These are phyloP conservation scores for Arachnopeziza araneosa DNA, from an alignment of 2,329 filamentous ascomycete genomes.

Conservation along the genomic window DNA sequence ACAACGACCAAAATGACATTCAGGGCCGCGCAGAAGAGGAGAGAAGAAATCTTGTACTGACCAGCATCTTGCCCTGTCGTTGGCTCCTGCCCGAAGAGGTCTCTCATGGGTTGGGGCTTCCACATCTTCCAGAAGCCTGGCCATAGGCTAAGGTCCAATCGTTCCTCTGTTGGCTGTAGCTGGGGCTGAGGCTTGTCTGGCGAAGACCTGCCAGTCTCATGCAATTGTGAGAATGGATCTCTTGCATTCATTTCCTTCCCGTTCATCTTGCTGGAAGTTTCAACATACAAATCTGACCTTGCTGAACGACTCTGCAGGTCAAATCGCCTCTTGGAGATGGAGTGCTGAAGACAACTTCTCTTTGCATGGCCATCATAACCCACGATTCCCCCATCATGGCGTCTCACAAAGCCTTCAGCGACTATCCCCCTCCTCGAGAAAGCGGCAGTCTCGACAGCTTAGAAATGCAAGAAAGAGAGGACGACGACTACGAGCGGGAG, in stretches of 20 bases:
- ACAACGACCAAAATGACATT: not conserved
- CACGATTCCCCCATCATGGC: slow-evolving; percentile 10
- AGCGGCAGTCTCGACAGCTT: slow-evolving; percentile 20
- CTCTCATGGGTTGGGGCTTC: not conserved
- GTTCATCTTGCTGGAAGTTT: not conserved
- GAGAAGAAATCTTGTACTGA: not conserved
- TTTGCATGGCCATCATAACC: not conserved
- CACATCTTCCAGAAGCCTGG: not conserved
- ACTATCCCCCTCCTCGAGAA: slow-evolving; percentile 9
- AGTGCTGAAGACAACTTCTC: not conserved
- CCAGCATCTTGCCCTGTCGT: not conserved
- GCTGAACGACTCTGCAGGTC: not conserved
- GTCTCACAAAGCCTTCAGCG: slow-evolving; percentile 15
- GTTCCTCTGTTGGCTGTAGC: not conserved
- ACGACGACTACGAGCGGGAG: slow-evolving; percentile 15
- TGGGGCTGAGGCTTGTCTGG: not conserved
- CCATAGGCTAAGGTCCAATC: not conserved
- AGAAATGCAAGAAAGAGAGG: slow-evolving; percentile 25
- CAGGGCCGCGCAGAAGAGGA: not conserved
- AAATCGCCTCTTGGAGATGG: not conserved
- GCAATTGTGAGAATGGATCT: not conserved
- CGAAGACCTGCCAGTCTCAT: not conserved
- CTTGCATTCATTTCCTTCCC: not conserved
- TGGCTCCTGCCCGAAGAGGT: not conserved
- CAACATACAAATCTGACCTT: not conserved